Evolutionary conservation across 192 early-diverging fungal species (phyloP).

Genomic region (Backusella luteola): DNA sequence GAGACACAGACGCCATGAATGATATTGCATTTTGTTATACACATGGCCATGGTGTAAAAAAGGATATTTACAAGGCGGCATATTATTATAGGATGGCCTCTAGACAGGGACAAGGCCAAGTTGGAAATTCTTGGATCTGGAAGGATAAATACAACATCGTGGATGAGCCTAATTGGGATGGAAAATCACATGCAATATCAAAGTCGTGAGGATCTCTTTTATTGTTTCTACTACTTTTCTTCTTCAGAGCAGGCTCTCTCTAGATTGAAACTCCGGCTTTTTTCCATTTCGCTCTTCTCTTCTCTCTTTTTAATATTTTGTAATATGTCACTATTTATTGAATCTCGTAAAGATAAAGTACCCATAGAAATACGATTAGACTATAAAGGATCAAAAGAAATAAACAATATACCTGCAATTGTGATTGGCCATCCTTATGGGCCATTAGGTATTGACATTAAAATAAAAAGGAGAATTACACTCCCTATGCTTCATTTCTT

Average conservation of each 20-base stretch:
- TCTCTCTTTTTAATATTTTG: neutral
- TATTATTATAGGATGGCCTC: conserved; percentile 76
- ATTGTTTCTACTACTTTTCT: neutral
- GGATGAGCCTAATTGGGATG: conserved; percentile 12
- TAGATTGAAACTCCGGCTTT: neutral
- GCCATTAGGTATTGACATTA: conserved; percentile 18
- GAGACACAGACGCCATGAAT: conserved; percentile 72
- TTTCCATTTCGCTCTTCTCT: neutral
- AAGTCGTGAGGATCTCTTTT: neutral
- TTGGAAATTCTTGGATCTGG: conserved; percentile 84
- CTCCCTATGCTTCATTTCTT: neutral
- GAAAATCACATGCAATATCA: neutral
- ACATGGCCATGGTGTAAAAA: conserved; percentile 71
- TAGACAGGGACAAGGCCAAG: conserved; percentile 63
- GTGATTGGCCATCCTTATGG: conserved; percentile 30
- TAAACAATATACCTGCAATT: conserved; percentile 4
- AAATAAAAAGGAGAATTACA: neutral
- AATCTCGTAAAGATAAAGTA: conserved; percentile 3
- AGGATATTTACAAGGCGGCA: conserved; percentile 68
- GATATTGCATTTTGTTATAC: conserved; percentile 69
- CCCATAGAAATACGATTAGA: neutral
- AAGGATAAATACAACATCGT: conserved; percentile 71
- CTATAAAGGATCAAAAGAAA: conserved; percentile 4
- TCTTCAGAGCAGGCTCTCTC: neutral
- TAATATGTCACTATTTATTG: conserved; percentile 11